Conservation (phyloP, 345 rosid species). For the Acer saccharum region DNA sequence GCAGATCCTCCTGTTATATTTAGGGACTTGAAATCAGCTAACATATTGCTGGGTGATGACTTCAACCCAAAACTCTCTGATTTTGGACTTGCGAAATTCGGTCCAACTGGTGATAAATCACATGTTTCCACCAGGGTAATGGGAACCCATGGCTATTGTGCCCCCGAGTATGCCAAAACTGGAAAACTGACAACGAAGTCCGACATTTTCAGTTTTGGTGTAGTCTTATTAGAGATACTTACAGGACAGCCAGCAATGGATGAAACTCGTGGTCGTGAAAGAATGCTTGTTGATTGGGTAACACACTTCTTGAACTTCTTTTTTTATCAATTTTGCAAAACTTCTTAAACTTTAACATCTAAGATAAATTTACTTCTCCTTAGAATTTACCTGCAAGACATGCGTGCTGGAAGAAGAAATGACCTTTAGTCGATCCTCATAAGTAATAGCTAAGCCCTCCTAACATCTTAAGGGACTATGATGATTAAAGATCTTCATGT, state of each 20-base stretch:
- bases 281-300: conserved; percentile 64
- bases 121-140: conserved; percentile 70
- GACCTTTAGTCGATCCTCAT: not conserved
- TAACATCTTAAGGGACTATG: not conserved
- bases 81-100: conserved; percentile 79
- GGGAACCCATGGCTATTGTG: conserved; percentile 81
- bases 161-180: conserved; percentile 63
- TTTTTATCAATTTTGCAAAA: not conserved
- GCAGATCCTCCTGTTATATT: conserved; percentile 61
- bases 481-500: not conserved
- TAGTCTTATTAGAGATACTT: conserved; percentile 67
- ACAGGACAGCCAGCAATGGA: conserved; percentile 58
- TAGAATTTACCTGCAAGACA: not conserved
- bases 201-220: conserved; percentile 75
- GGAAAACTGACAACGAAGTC: conserved; percentile 60
- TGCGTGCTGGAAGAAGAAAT: no score
- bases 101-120: conserved; percentile 53
- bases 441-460: not conserved
- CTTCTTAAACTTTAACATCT: not conserved
- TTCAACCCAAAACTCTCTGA: conserved; percentile 66
- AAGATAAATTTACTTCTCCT: not conserved
- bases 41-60: conserved; percentile 52
- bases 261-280: conserved; percentile 26
- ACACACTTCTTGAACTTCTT: conserved; percentile 7
- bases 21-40: conserved; percentile 66